Conservation (phyloP, 495 filamentous ascomycete genomes). For the Chaetomium fimeti region DNA sequence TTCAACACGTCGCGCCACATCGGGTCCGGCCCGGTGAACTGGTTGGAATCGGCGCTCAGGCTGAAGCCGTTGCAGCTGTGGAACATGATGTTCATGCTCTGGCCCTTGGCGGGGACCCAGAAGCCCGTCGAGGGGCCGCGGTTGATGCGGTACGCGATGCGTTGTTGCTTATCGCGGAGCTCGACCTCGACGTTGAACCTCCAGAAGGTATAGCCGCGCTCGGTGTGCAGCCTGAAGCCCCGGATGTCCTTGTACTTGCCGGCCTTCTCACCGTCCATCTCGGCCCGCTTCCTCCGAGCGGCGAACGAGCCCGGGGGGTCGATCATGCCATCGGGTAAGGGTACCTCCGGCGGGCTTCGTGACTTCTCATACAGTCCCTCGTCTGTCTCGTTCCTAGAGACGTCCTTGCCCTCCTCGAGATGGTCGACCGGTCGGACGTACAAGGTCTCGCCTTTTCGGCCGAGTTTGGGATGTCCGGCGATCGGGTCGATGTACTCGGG, state of each 20-base stretch:
- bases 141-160: slow-evolving; percentile 95
- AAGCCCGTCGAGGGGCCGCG: slow-evolving; percentile 83
- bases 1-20: slow-evolving; percentile 96
- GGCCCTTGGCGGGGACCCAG: slow-evolving; percentile 84
- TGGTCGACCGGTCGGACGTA: slow-evolving; percentile 86
- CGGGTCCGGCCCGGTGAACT: slow-evolving; percentile 88
- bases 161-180: slow-evolving; percentile 67
- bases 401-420: slow-evolving; percentile 66
- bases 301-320: slow-evolving; percentile 49
- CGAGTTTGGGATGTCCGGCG: slow-evolving; percentile 81
- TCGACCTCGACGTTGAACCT: slow-evolving; percentile 92
- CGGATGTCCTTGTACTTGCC: slow-evolving; percentile 75
- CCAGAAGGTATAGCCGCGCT: slow-evolving; percentile 93
- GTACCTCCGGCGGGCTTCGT: slow-evolving; percentile 42
- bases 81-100: slow-evolving; percentile 98
- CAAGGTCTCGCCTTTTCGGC: slow-evolving; percentile 72
- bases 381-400: slow-evolving; percentile 74
- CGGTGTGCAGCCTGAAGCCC: slow-evolving; percentile 78
- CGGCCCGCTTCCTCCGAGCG: slow-evolving; percentile 46
- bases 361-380: slow-evolving; percentile 72
- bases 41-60: slow-evolving; percentile 68
- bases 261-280: slow-evolving; percentile 67
- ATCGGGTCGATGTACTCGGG: slow-evolving; percentile 86
- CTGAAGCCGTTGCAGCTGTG: slow-evolving; percentile 97
- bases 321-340: slow-evolving; percentile 29